A percentile compares a stretch with the other conserved stretches of the same genome.
These are phyloP conservation scores for Adenanthera pavonina DNA, from an alignment of 306 rosid species.

Conservation along the genomic window DNA sequence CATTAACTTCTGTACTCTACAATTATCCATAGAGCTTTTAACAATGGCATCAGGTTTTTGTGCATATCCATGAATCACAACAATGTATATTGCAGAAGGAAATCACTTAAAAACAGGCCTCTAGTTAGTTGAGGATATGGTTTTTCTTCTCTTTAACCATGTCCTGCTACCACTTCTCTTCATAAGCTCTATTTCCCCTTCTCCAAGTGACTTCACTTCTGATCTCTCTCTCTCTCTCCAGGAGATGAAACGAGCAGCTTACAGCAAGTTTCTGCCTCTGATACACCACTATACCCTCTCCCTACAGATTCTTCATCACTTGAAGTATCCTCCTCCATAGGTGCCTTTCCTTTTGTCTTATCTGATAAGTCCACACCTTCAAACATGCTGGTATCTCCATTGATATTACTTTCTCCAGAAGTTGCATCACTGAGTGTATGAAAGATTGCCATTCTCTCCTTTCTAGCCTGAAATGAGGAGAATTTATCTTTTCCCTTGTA, in stretches of 20 bases:
- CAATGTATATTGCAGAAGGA: background rate
- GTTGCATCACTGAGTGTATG: constrained; percentile 62
- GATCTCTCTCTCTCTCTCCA: background rate
- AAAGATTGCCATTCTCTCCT: too few species aligned
- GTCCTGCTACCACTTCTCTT: background rate
- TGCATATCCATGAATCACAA: background rate
- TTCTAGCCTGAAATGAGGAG: constrained; percentile 54
- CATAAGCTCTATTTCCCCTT: background rate
- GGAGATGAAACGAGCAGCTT: background rate
- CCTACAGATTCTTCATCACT: background rate
- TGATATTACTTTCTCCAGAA: constrained; percentile 47
- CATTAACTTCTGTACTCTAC: background rate
- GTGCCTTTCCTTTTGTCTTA: constrained; percentile 40
- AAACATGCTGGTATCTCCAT: constrained; percentile 42
- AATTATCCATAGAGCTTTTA: background rate
- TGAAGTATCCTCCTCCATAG: background rate
- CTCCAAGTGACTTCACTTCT: background rate
- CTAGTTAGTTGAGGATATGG: background rate
- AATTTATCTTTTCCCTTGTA: constrained; percentile 47
- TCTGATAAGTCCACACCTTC: constrained; percentile 41
- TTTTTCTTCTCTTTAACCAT: constrained; percentile 1
- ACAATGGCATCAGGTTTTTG: background rate
- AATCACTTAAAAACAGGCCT: background rate
- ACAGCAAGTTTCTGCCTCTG: background rate
- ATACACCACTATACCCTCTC: background rate